Evolutionary conservation across 306 rosid species (phyloP).

Genomic region (Castanea mollissima): DNA sequence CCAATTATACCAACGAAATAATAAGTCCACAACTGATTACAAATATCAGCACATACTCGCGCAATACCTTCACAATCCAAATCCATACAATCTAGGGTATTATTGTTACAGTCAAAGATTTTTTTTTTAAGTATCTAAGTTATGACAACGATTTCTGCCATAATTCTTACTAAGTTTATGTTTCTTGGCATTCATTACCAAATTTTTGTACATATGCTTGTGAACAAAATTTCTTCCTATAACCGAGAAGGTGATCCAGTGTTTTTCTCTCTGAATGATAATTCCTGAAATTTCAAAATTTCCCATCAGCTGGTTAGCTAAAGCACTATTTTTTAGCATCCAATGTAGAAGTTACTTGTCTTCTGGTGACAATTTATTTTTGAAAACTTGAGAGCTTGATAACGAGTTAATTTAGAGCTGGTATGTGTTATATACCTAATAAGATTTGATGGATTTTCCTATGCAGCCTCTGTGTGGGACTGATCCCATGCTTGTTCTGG

Average conservation of each 20-base stretch:
- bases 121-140: constrained; percentile 3
- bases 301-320: background rate
- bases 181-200: background rate
- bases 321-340: background rate
- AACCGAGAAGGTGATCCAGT: background rate
- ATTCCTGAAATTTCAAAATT: background rate
- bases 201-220: background rate
- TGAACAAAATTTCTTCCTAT: background rate
- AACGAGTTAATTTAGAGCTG: background rate
- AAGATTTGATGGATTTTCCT: constrained; percentile 33
- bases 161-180: constrained; percentile 7
- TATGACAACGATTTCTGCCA: constrained; percentile 3
- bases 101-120: background rate
- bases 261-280: background rate
- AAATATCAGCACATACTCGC: no score
- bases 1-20: no score
- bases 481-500: constrained; percentile 93
- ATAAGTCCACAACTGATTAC: no score
- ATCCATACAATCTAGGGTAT: no score
- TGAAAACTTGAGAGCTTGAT: background rate
- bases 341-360: background rate
- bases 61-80: no score
- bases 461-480: constrained; percentile 88
- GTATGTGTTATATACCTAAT: background rate
- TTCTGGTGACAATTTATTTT: background rate